A percentile compares a stretch with the other conserved stretches of the same genome.
These are phyloP conservation scores for Closterium sp. DNA, from an alignment of 139 green algal genomes.

Conservation along the genomic window DNA sequence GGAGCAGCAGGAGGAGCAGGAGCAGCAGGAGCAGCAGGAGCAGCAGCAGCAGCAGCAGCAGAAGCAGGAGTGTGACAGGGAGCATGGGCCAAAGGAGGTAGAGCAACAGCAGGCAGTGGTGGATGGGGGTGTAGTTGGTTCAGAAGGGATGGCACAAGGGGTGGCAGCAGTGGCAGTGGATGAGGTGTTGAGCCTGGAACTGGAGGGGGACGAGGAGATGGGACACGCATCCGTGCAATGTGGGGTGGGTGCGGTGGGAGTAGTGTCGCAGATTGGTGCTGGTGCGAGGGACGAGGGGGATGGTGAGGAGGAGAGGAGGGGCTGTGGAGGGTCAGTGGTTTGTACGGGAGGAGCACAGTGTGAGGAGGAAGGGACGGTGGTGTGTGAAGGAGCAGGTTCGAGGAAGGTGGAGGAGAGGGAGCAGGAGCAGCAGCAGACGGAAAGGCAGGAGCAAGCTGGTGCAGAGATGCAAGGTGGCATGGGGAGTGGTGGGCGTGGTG, in stretches of 20 bases:
- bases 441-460: background rate
- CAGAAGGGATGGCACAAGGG: too few species aligned
- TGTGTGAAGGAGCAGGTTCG: background rate
- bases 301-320: background rate
- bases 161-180: background rate
- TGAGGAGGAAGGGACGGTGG: background rate
- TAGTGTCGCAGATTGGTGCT: background rate
- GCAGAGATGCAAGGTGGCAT: background rate
- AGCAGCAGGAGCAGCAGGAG: background rate
- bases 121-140: background rate
- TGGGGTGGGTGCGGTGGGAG: background rate
- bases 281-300: background rate
- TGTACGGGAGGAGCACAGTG: background rate
- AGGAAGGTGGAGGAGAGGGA: background rate
- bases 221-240: background rate
- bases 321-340: background rate
- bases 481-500: background rate
- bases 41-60: too few species aligned
- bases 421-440: background rate
- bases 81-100: background rate
- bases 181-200: background rate
- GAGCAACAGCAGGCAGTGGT: background rate
- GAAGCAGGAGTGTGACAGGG: background rate
- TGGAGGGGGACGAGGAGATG: background rate
- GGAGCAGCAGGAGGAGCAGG: background rate